Base-by-base conservation (phyloP, 129 eudicot species). In the Logfia minima region DNA sequence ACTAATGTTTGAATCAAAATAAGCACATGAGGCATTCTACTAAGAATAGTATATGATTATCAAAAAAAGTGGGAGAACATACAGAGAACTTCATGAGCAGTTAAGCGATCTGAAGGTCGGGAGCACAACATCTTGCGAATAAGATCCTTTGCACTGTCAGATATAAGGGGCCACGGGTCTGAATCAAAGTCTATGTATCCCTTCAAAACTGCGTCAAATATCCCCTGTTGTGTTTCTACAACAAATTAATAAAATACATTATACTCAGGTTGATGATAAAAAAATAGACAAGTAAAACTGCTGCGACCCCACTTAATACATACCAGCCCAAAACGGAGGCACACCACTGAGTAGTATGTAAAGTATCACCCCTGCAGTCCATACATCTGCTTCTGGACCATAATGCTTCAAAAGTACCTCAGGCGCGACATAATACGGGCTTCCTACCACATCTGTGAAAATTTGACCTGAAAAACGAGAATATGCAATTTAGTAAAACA, bases 361-460 rank as follows among this genome's bases (percentile, higher is more conserved):
- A 34, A 93, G 81, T 66, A 93, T 93, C 71, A 93, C 98, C 21
- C 98, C 98, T 31, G 98, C 98, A 32, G 97, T 90, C 98, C 98
- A 93, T 60, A 93, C 98, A 75, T 93, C 97, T 69, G 98, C 98
- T 86, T 81, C 96, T 18, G 92, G 98, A 31, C 97, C 98, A 79
- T 93, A 93, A 70, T 84, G 87, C 90, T 90, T 88, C 88, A 84
- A 79, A 74, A 93, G 97, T 66, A 90, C 97, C 86, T 90, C 97
- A 11, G 98, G 98, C 39, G 98, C 98, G n/a, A 90, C 98, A 83
- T 90, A 93, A 79, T 90, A 93, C 28, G 98, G 97, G 82, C 98
- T 93, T 79, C 98, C 98, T 26, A 88, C 98, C 79, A 93, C 96
- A 81, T 93, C 98, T n/a, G 86, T 87, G 86, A 90, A 93, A 18